Evolutionary conservation across 768 basidiomycete species (phyloP).

Genomic region (Cystofilobasidium bisporidii): DNA sequence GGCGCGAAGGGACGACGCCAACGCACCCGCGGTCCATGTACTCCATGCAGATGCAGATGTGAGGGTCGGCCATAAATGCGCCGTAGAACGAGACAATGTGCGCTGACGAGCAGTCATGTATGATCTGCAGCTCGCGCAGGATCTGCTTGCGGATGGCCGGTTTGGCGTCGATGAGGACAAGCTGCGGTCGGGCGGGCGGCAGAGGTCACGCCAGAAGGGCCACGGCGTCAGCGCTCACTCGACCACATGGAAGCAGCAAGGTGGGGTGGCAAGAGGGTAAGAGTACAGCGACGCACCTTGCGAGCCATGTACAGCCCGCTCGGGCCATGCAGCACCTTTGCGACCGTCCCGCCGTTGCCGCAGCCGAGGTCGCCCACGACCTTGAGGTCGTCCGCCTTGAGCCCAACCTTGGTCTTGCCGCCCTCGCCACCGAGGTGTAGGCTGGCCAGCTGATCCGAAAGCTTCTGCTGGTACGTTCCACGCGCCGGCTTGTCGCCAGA

Average conservation of each 20-base stretch:
- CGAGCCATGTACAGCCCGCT: conserved; percentile 93
- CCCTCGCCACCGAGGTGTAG: conserved; percentile 57
- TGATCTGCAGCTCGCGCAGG: conserved; percentile 92
- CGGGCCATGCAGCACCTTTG: conserved; percentile 84
- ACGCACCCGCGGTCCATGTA: conserved; percentile 45
- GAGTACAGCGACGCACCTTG: conserved; percentile 83
- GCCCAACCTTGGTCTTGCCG: conserved; percentile 68
- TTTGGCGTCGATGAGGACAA: conserved; percentile 92
- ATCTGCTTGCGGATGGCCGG: conserved; percentile 96
- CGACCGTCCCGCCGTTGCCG: conserved; percentile 95
- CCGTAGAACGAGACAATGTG: conserved; percentile 97
- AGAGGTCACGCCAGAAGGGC: not conserved
- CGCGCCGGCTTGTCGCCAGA: conserved; percentile 11
- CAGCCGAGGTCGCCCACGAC: conserved; percentile 84
- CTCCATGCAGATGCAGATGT: conserved; percentile 99
- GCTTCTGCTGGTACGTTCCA: conserved; percentile 50
- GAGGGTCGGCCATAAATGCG: conserved; percentile 91
- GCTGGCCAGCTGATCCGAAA: conserved; percentile 74
- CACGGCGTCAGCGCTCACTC: conserved; percentile 17
- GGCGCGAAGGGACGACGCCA: conserved; percentile 1
- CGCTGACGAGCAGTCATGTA: conserved; percentile 89
- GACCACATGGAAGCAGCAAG: not conserved
- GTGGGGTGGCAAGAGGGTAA: not conserved
- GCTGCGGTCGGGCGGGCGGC: conserved; percentile 51
- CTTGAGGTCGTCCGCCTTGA: conserved; percentile 80